Evolutionary conservation across 2,329 filamentous ascomycete genomes (phyloP).

Genomic region (Verticillium dahliae): DNA sequence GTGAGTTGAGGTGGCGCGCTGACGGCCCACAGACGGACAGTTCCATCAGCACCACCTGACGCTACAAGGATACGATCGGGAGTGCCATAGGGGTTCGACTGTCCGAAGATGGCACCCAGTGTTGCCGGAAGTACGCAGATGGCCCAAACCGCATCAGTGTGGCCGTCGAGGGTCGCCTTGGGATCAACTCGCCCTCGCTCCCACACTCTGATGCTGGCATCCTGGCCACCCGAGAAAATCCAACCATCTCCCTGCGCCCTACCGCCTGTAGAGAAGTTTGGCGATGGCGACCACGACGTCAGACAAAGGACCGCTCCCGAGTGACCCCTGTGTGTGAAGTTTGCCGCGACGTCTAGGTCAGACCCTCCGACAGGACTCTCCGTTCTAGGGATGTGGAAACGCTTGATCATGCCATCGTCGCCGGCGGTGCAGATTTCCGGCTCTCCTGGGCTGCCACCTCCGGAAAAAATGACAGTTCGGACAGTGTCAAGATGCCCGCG

Average conservation of each 20-base stretch:
- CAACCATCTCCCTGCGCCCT: constrained; percentile 88
- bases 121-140: constrained; percentile 87
- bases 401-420: constrained; percentile 92
- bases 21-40: constrained; percentile 89
- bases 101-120: constrained; percentile 73
- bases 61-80: constrained; percentile 84
- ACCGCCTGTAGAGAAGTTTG: constrained; percentile 84
- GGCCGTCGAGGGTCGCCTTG: constrained; percentile 88
- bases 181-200: constrained; percentile 90
- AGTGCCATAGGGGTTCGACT: constrained; percentile 66
- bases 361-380: constrained; percentile 40
- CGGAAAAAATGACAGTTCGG: constrained; percentile 91
- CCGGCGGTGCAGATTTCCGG: constrained; percentile 95
- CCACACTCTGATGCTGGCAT: constrained; percentile 90
- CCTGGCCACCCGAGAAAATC: constrained; percentile 97
- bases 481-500: constrained; percentile 92
- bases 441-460: constrained; percentile 89
- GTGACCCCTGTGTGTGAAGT: constrained; percentile 93
- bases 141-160: constrained; percentile 94
- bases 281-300: constrained; percentile 78
- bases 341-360: constrained; percentile 85
- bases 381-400: constrained; percentile 84
- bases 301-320: constrained; percentile 83
- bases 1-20: constrained; percentile 82
- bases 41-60: constrained; percentile 85